Base-by-base conservation (phyloP, 768 basidiomycete species). In the Paxillus rubicundulus region DNA sequence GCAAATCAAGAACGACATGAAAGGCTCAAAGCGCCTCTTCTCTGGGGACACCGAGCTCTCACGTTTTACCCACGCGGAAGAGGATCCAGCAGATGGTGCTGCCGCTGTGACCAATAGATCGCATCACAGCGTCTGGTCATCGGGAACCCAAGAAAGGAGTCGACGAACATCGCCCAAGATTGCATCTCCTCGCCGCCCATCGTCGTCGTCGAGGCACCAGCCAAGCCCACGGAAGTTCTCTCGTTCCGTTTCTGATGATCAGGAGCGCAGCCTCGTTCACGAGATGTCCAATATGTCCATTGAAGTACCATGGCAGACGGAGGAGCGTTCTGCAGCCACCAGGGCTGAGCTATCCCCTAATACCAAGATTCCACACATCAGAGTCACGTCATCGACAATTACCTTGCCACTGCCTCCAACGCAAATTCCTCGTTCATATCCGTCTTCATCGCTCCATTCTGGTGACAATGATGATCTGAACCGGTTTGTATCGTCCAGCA, bases 401-500 rank as follows among this genome's bases (percentile, higher is more conserved):
- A 61, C 64, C 13, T 57, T 66, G 33, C 60, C 60, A 5, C 68
- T 69, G 30, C 71, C 73, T 18, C 72, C 74, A n/a, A 67, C 44
- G 6, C 64, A 52, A 49, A 56, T 58, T 12, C 53, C 62, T 6
- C 67, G 59, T 17, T 64, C 77, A 10, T 76, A 82, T 63, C 79
- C 82, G 24, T 71, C 81, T 8, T 75, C 75, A 17, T 80, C 83
- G 32, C 55, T 82, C 21, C 82, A 78, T 24, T 66, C 76, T 30
- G 72, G 76, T 2, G 72, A 77, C 14, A 81, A 81, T 56, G 85
- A 85, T 16, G 92, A 94, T 64, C 76, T 94, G 41, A 90, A 88
- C 62, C 87, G 94, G 21, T 92, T 91, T 62, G 90, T 95, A 9
- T 95, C 93, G 6, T 87, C 91, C 13, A 91, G 92, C 61, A 94